Conservation (phyloP, 768 basidiomycete species). For the Termitomyces sp. region DNA sequence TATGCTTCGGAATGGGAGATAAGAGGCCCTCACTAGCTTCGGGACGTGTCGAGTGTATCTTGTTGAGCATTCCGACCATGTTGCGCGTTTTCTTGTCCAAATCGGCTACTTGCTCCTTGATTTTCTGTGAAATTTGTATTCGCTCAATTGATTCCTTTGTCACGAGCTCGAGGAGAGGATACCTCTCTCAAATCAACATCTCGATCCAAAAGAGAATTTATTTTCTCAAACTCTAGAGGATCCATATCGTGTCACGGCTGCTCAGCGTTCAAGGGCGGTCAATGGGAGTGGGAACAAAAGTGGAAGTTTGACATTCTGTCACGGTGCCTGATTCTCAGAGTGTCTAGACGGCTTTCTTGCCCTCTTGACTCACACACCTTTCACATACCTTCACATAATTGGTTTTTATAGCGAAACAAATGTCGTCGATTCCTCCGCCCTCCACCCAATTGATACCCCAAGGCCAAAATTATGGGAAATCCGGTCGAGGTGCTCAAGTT, state of each 20-base stretch:
- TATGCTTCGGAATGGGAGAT: neutral
- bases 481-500: conserved; percentile 35
- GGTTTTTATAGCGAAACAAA: neutral
- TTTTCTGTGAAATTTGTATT: conserved; percentile 47
- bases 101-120: conserved; percentile 69
- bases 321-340: neutral
- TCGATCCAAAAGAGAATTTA: conserved; percentile 56
- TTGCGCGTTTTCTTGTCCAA: conserved; percentile 71
- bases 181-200: conserved; percentile 57
- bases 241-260: conserved; percentile 38
- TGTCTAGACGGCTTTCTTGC: too few species aligned
- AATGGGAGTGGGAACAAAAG: neutral
- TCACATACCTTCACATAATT: too few species aligned
- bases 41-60: conserved; percentile 69
- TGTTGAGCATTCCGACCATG: conserved; percentile 73
- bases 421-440: neutral
- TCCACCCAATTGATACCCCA: neutral
- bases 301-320: neutral
- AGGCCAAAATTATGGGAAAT: conserved; percentile 8
- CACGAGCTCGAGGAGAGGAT: conserved; percentile 11
- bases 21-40: conserved; percentile 42
- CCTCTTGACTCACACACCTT: neutral
- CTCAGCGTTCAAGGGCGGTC: too few species aligned
- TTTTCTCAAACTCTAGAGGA: conserved; percentile 42
- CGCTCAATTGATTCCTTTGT: neutral